Evolutionary conservation across 2,329 filamentous ascomycete species (phyloP), one percentile per base, ranked within the genome.

Genomic region (Botrytis squamosa): DNA sequence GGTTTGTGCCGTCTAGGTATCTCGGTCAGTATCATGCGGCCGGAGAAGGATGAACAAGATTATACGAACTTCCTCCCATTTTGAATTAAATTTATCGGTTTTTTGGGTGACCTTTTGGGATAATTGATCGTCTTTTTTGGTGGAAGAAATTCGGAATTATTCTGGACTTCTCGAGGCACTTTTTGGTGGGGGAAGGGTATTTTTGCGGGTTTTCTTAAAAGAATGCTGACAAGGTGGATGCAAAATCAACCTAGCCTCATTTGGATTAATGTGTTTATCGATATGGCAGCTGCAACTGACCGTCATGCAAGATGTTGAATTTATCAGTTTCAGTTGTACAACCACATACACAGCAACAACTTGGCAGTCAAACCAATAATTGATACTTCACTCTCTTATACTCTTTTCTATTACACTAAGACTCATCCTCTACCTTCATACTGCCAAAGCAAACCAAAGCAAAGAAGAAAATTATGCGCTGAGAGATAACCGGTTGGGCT

Each of bases 51-150:
- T 40, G 59, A 49, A 49, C 33, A 49, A 25, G 42, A 38, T 49
- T 65, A 65, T 71, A 71, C 69, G 69, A 22, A 71, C 69, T 71
- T 78, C 90, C 90, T 85, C 90, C 90, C 90, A 92, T 92, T 77
- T 78, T 86, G 78, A 75, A 90, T 44, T 70, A 33, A 49, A 60
- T 44, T 66, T 49, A 65, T 73, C 22, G 36, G 36, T 36, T 20
- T 68, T 52, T 73, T 60, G 20, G 60, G 66, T 63, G 36, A 12
- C 33, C 36, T 59, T 62, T 46, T 71, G 44, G 20, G 33, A 63
- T 22, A 38, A 42, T 14, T 14, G 49, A 69, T 69, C n/a, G 52
- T 55, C 60, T 42, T 36, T 52, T 52, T 18, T 25, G 60, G 22
- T 18, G 49, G 49, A 68, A 69, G 66, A 44, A 25, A 69, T 57